A percentile compares a stretch with the other conserved stretches of the same genome.
Conservation (phyloP, 2,329 filamentous ascomycete genomes). For the Neurospora crassa region DNA sequence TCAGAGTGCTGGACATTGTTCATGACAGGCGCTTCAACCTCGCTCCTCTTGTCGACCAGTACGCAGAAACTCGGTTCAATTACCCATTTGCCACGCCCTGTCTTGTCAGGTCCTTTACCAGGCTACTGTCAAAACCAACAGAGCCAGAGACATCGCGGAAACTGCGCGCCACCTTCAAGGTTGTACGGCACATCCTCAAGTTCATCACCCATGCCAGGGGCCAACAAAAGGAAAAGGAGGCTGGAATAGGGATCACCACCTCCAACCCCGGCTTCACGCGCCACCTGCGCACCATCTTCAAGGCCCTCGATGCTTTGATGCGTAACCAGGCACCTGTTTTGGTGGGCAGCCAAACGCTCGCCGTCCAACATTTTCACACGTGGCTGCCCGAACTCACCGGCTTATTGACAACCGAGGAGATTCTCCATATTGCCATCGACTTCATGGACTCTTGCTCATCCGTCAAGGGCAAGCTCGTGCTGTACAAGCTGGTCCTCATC, state of each 20-base stretch:
- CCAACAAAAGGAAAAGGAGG: constrained; percentile 83
- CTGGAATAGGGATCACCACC: constrained; percentile 72
- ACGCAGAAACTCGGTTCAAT: constrained; percentile 80
- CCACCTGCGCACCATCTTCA: constrained; percentile 80
- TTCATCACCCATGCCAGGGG: constrained; percentile 86
- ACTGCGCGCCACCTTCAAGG: constrained; percentile 86
- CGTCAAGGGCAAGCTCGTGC: constrained; percentile 81
- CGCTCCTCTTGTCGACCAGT: constrained; percentile 81
- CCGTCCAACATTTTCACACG: constrained; percentile 92
- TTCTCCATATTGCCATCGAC: constrained; percentile 81
- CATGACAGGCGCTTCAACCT: constrained; percentile 92
- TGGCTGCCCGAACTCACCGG: constrained; percentile 89
- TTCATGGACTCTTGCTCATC: constrained; percentile 85
- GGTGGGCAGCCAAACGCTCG: constrained; percentile 87
- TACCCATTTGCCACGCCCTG: constrained; percentile 89
- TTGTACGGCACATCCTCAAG: constrained; percentile 84
- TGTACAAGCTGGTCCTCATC: constrained; percentile 88
- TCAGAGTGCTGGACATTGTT: constrained; percentile 84
- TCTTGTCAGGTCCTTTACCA: constrained; percentile 75
- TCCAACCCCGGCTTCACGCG: constrained; percentile 66
- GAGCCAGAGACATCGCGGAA: constrained; percentile 77
- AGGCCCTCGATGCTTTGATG: constrained; percentile 83
- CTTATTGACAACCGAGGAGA: constrained; percentile 71
- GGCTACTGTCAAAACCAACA: constrained; percentile 71
- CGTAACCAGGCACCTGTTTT: constrained; percentile 73